Evolutionary conservation across 257 asterid genomes (phyloP), one percentile per base, ranked within the genome.

Genomic region (Marsdenia floribunda): DNA sequence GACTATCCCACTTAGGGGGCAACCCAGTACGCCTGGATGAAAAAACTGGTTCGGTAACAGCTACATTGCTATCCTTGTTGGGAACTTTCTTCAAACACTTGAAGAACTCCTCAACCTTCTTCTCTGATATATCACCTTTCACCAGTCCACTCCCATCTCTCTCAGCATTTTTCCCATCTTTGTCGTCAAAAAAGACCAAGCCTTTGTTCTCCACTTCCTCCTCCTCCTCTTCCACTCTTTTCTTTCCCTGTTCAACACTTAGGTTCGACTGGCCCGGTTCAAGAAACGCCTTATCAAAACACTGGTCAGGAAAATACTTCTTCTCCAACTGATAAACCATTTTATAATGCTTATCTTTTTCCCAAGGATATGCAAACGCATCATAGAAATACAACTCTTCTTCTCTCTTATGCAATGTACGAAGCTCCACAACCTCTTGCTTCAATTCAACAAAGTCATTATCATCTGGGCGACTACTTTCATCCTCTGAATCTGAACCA

Each of bases 241-340:
- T 74, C 77, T 75, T 85, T 75, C 80, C 82, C 84, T 58, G 75
- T 77, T 80, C 81, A 26, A 38, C 76, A 37, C 66, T 38, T 70
- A 70, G 63, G 63, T 83, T 90, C 26, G 82, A 60, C 73, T 87
- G 78, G 6, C 97, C 96, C 3, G 96, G 93, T 24, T 89, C 92
- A 24, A 94, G 85, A 87, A 94, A 94, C 19, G 99, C 99, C 86
- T 87, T 92, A 73, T 94, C 99, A 72, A 92, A 94, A 72, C 99
- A 79, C 86, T 94, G 98, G 73, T 89, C 98, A 26, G 97, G 99
- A 66, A 90, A 94, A 72, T 83, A 90, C 88, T 94, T 94, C 90
- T 94, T 94, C 90, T 94, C 98, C 84, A 94, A 75, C 65, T 90
- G 97, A 84, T 94, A 92, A 15, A 90, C 97, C 99, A 94, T 94